phyloP scores from a whole-genome alignment of 1,284 basidiomycete species.

The Melampsora larici-populina region DNA sequence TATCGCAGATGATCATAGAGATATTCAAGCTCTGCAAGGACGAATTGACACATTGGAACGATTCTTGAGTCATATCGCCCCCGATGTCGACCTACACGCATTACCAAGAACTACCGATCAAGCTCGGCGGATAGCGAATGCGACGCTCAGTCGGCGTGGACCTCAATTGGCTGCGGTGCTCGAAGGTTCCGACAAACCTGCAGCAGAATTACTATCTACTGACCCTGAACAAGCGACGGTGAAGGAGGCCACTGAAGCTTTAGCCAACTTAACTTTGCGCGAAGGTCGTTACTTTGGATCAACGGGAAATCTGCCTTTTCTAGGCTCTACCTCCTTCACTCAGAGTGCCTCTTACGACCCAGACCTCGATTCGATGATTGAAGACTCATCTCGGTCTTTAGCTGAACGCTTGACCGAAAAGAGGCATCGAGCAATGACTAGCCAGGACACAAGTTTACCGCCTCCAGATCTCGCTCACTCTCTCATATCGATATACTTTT shows the following conservation, averaged over 20 bases:
- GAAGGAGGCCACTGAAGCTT: neutral
- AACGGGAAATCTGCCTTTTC: constrained; percentile 3
- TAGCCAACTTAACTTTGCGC: neutral
- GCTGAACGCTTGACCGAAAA: neutral
- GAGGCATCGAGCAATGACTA: neutral
- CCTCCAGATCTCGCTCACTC: constrained; percentile 12
- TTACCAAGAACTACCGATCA: constrained; percentile 32
- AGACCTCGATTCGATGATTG: neutral
- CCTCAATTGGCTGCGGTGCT: neutral
- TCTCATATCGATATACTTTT: constrained; percentile 21
- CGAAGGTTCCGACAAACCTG: neutral
- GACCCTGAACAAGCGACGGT: neutral
- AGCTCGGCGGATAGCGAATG: constrained; percentile 23
- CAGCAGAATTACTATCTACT: neutral
- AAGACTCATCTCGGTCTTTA: neutral
- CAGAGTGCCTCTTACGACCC: neutral
- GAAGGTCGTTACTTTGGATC: neutral
- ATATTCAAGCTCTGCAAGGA: constrained; percentile 21
- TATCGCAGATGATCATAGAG: neutral
- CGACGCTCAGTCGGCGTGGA: neutral
- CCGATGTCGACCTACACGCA: constrained; percentile 15
- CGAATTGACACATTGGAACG: constrained; percentile 24
- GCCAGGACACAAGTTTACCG: neutral
- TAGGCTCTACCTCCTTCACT: neutral
- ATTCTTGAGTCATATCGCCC: constrained; percentile 10